phyloP scores from a whole-genome alignment of 2,329 filamentous ascomycete species.

The Venturia oleaginea region DNA sequence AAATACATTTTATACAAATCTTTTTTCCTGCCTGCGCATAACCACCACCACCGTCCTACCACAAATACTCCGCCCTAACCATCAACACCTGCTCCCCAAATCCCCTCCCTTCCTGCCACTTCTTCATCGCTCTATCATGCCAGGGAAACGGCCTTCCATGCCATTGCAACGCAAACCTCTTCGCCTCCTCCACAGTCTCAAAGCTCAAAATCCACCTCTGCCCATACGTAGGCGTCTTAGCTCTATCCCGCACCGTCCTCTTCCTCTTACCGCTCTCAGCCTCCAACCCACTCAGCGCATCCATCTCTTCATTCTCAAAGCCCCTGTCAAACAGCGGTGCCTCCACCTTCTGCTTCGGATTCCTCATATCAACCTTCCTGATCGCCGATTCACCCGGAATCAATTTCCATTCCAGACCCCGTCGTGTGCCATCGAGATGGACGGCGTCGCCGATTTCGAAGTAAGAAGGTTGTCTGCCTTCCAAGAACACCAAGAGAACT shows the following conservation, averaged over 20 bases:
- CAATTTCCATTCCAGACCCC: slow-evolving; percentile 5
- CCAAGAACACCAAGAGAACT: slow-evolving; percentile 9
- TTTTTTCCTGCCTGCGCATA: neutral
- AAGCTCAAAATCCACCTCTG: slow-evolving; percentile 38
- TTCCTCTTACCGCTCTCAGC: neutral
- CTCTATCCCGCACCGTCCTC: neutral
- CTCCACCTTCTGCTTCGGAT: neutral
- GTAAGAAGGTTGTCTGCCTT: slow-evolving; percentile 9
- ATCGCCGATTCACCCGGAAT: neutral
- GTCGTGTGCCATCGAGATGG: neutral
- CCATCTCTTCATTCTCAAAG: neutral
- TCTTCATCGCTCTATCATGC: slow-evolving; percentile 1
- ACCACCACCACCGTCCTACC: neutral
- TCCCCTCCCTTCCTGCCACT: neutral
- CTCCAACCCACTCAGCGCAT: neutral
- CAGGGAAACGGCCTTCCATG: slow-evolving; percentile 34
- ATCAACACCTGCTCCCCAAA: neutral
- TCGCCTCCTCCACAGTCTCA: slow-evolving; percentile 39
- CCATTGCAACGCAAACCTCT: slow-evolving; percentile 39
- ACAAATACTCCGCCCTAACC: slow-evolving; percentile 10
- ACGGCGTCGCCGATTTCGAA: slow-evolving; percentile 9
- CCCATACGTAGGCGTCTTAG: slow-evolving; percentile 18
- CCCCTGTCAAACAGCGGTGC: neutral
- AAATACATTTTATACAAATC: neutral
- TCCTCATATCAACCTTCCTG: slow-evolving; percentile 1